A percentile compares a stretch with the other conserved stretches of the same genome.
Evolutionary conservation across 345 rosid species (phyloP).

Genomic region (Brassica napus): Da-Ae NC_063442.1:27281001-27281500

Average conservation of each 20-base stretch:
- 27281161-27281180: conserved; percentile 4
- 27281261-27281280: not conserved
- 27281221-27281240: not conserved
- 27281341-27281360: too few species aligned
- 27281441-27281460: not conserved
- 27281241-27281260: not conserved
- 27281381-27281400: not conserved
- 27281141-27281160: not conserved
- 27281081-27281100: conserved; percentile 69
- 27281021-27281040: conserved; percentile 63
- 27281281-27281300: not conserved
- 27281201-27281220: not conserved
- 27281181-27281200: not conserved
- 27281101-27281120: conserved; percentile 30
- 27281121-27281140: conserved; percentile 7
- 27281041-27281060: conserved; percentile 69
- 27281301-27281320: too few species aligned
- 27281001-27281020: conserved; percentile 56
- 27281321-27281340: too few species aligned
- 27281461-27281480: not conserved
- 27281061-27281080: conserved; percentile 61
- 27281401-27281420: conserved; percentile 1
- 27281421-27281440: not conserved
- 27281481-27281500: not conserved
- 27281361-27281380: conserved; percentile 19